Percentiles rank a stretch among this genome's conserved stretches.
Conservation (phyloP, 768 basidiomycete species). For the Tricholoma matsutake region DNA sequence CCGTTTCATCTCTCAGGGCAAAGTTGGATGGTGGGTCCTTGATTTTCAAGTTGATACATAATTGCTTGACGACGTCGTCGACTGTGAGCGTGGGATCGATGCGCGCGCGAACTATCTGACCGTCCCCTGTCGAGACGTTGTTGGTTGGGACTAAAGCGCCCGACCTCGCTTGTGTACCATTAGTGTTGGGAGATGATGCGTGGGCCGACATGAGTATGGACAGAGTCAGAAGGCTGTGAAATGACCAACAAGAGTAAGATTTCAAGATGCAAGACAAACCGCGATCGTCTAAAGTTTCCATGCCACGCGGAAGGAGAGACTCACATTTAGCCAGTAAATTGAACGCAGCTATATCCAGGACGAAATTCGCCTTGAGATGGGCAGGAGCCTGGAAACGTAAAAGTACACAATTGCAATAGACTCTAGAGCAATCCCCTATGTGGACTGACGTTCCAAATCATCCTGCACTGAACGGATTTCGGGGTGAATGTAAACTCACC, state of each 20-base stretch:
- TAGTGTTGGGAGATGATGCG: slow-evolving; percentile 27
- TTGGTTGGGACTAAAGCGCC: slow-evolving; percentile 74
- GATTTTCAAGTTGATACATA: slow-evolving; percentile 79
- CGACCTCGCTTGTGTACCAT: slow-evolving; percentile 40
- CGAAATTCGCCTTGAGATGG: neutral
- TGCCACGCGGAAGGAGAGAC: neutral
- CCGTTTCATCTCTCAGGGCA: slow-evolving; percentile 78
- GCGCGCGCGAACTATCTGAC: slow-evolving; percentile 72
- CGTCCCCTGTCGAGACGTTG: slow-evolving; percentile 75
- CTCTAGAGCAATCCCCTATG: too few species aligned
- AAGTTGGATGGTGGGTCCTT: slow-evolving; percentile 69
- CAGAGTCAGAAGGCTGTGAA: neutral
- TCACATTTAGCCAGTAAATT: neutral
- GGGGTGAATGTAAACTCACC: neutral
- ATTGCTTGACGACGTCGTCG: slow-evolving; percentile 79
- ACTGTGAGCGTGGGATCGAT: slow-evolving; percentile 84
- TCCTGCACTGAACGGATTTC: neutral
- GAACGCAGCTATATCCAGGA: neutral
- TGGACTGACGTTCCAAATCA: too few species aligned
- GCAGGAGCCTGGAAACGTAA: neutral
- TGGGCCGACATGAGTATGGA: slow-evolving; percentile 13
- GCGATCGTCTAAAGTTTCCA: neutral
- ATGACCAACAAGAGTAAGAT: neutral
- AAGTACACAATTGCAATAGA: too few species aligned
- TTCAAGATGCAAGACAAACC: neutral